Evolutionary conservation across 2,329 filamentous ascomycete species (phyloP).

Genomic region (Fusarium longipes): DNA sequence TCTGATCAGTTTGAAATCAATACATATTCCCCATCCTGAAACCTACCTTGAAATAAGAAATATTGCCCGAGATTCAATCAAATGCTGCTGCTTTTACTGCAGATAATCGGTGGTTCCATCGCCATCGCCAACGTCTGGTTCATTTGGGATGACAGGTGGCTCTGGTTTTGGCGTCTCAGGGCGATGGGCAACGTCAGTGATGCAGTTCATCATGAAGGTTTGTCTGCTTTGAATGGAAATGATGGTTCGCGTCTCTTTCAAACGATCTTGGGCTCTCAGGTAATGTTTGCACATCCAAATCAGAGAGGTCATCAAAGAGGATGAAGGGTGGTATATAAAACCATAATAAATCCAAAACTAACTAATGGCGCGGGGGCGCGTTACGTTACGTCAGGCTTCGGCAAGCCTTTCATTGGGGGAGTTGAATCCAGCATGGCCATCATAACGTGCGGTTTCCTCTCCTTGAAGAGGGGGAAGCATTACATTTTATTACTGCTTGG

Average conservation of each 20-base stretch:
- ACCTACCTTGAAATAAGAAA: slow-evolving; percentile 20
- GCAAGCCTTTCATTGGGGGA: slow-evolving; percentile 29
- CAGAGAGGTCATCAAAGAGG: neutral
- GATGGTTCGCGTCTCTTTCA: neutral
- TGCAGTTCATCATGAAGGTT: slow-evolving; percentile 15
- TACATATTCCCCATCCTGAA: neutral
- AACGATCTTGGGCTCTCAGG: neutral
- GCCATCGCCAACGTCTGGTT: slow-evolving; percentile 48
- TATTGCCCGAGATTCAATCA: neutral
- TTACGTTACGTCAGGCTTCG: slow-evolving; percentile 35
- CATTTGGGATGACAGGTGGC: slow-evolving; percentile 45
- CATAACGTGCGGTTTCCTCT: slow-evolving; percentile 22
- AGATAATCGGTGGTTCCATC: slow-evolving; percentile 49
- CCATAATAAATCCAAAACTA: slow-evolving; percentile 11
- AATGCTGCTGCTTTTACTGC: slow-evolving; percentile 1
- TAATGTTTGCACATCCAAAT: slow-evolving; percentile 1
- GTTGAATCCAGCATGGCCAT: neutral
- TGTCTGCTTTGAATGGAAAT: neutral
- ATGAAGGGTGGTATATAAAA: slow-evolving; percentile 22
- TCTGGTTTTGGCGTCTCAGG: slow-evolving; percentile 50
- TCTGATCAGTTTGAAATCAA: slow-evolving; percentile 28
- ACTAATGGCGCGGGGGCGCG: slow-evolving; percentile 25
- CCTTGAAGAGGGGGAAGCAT: slow-evolving; percentile 14
- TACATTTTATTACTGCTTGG: slow-evolving; percentile 13
- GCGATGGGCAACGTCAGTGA: slow-evolving; percentile 37